A percentile compares a stretch with the other conserved stretches of the same genome.
phyloP scores from a whole-genome alignment of 2,329 filamentous ascomycete genomes.

The Esteya vermicola region DNA sequence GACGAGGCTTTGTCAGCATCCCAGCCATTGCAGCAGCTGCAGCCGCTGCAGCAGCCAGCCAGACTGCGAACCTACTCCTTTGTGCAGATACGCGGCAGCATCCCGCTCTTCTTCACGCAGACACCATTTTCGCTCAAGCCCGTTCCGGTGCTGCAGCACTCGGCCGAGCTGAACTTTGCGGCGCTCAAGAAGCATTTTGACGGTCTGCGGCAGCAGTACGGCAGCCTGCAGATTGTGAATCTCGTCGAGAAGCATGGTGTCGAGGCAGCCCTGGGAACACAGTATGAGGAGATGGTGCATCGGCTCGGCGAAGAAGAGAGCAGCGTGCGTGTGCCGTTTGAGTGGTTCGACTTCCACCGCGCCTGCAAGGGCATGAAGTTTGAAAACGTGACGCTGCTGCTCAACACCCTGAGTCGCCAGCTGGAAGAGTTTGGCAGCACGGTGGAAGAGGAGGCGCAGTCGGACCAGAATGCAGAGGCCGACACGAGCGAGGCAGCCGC shows the following conservation, averaged over 20 bases:
- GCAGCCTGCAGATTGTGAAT: conserved; percentile 62
- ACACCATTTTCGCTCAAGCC: conserved; percentile 90
- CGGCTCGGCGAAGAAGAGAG: conserved; percentile 49
- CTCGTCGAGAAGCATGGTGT: conserved; percentile 80
- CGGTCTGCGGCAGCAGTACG: conserved; percentile 55
- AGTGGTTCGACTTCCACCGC: conserved; percentile 96
- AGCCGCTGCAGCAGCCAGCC: not conserved
- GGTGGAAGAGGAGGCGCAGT: conserved; percentile 25
- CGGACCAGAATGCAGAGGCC: not conserved
- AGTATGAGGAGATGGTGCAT: conserved; percentile 57
- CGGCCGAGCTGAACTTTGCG: conserved; percentile 58
- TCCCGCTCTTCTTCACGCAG: conserved; percentile 91
- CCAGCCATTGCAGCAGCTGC: not conserved
- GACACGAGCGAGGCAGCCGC: not conserved
- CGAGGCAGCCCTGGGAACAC: conserved; percentile 64
- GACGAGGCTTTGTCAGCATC: too few relatives aligned
- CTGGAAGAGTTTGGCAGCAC: conserved; percentile 62
- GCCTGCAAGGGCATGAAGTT: conserved; percentile 95
- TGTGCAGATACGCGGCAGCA: conserved; percentile 76
- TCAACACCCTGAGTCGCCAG: conserved; percentile 54
- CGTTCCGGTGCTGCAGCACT: conserved; percentile 68
- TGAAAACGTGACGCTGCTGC: conserved; percentile 74
- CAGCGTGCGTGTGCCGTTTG: conserved; percentile 40
- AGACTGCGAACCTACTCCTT: conserved; percentile 58
- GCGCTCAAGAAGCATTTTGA: conserved; percentile 74